Base-by-base conservation (phyloP, 75 land plant genomes). In the Adiantum capillusveneris region DNA sequence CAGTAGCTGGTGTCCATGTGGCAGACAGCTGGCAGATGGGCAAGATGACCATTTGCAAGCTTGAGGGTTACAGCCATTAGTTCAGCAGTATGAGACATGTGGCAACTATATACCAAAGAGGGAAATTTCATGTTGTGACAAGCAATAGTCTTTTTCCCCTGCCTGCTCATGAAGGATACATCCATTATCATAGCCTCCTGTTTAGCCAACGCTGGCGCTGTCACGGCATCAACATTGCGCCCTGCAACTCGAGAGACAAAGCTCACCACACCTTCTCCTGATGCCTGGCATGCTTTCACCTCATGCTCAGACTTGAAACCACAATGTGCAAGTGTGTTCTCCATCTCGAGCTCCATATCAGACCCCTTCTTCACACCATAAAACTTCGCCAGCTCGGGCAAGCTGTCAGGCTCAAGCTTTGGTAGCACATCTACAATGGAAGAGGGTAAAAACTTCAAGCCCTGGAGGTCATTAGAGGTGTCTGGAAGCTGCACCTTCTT, bases 71-170 rank as follows among this genome's bases (percentile, higher is more conserved):
- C 55, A 27, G 12, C 25, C 59, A 74, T 69, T 16, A 68, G 71
- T 24, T 34, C 57, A 0, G 77, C 59, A 19, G 58, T 22, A 0
- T 45, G 16, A 14, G 74, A 50, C 36, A 31, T 11, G 53, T 81
- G 84, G 72, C 84, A 84, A 46, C 57, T 66, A 56, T 70, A 81
- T 19, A 84, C 79, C 5, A 68, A 69, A 29, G 81, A 84, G 16
- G 72, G 45, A 51, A 75, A 84, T 16, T 58, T 16, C 54, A 62
- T 52, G 50, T 59, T 59, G 63, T 84, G 88, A 68, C 87, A 84
- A 25, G 62, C 67, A 30, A 70, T 70, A 2, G 53, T n/a, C 49
- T 20, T 46, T 5, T 17, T 2, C 21, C 49, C 49, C 3, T 5
- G 49, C 5, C 14, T 2, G 49, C 12, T 14, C 5, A 46, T 5